These are phyloP conservation scores for Lyophyllum shimeji DNA, from an alignment of 768 basidiomycete species.

Conservation along the genomic window DNA sequence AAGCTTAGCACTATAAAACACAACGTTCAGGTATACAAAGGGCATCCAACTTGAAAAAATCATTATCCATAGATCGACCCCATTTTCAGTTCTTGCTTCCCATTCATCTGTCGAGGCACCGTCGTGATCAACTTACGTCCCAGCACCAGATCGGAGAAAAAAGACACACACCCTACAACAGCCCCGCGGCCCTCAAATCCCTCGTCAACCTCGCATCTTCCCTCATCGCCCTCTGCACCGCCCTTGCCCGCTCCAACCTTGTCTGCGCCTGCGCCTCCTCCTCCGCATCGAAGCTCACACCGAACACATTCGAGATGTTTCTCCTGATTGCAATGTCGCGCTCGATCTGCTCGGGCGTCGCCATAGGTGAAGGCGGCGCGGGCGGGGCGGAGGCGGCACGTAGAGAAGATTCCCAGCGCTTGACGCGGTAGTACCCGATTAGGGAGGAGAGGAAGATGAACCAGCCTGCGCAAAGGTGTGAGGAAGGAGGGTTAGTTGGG, in stretches of 20 bases:
- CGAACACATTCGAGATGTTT: slow-evolving; percentile 53
- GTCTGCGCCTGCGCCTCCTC: slow-evolving; percentile 8
- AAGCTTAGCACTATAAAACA: background rate
- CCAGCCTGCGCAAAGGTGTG: slow-evolving; percentile 68
- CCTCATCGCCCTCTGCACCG: slow-evolving; percentile 26
- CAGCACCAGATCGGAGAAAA: no score
- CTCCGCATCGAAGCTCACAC: slow-evolving; percentile 39
- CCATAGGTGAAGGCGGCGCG: slow-evolving; percentile 14
- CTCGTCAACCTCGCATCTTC: slow-evolving; percentile 47
- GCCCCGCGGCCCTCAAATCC: slow-evolving; percentile 54
- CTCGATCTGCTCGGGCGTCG: slow-evolving; percentile 47
- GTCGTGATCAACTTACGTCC: no score
- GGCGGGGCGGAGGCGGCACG: slow-evolving; percentile 42
- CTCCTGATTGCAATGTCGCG: slow-evolving; percentile 51
- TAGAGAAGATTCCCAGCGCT: slow-evolving; percentile 79
- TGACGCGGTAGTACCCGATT: slow-evolving; percentile 81
- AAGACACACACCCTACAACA: slow-evolving; percentile 47
- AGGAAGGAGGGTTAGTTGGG: background rate
- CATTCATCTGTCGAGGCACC: no score
- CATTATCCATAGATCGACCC: no score
- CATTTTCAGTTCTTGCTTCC: no score
- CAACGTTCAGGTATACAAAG: background rate
- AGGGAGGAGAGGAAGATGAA: slow-evolving; percentile 85
- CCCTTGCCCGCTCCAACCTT: slow-evolving; percentile 22
- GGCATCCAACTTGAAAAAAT: background rate